Base-by-base conservation (phyloP, 2,329 filamentous ascomycete genomes). In the Blumeria hordei region DNA sequence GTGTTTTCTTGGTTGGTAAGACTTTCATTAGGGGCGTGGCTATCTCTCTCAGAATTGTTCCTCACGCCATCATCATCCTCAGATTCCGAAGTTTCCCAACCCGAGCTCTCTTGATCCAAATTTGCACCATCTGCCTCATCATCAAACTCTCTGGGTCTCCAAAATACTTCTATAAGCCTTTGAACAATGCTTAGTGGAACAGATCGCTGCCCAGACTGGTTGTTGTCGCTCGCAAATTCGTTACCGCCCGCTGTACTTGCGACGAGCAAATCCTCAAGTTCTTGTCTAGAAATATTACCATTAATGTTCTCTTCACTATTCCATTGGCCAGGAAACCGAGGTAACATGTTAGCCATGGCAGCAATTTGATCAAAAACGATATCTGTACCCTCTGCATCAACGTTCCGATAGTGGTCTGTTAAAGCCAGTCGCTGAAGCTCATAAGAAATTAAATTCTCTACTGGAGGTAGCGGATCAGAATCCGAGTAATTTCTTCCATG, bases 381-480 rank as follows among this genome's bases (percentile, higher is more conserved):
- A 28, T 28, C 4, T 8, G 56, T 18, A 58, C 54, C 1, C 57
- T 59, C 21, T 28, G 21, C 21, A 28, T 28, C 21, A 28, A 28
- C 21, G 21, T 28, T 28, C 8, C 21, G 12, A 14, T 18, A 36
- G 10, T 41, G 54, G 0, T 36, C 43, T 43, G 60, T 56, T 8
- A 62, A 44, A 2, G 43, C 51, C 11, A 32, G 21, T 34, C 57
- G 52, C 47, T 65, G 64, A 14, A 52, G 32, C 35, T 58, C 56
- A 50, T 65, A 66, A 1, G 63, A 64, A 41, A 60, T 63, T 9
- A 64, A 59, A 53, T 63, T 67, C 1, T 55, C 34, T 32, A 62
- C 61, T n/a, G 65, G 65, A 9, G 65, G 64, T 4, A 67, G 53
- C 7, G 65, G 65, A 55, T 67, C 65, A 0, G 63, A 59, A 41